Base-by-base conservation (phyloP, 306 rosid genomes). In the Malus sylvestris region DNA sequence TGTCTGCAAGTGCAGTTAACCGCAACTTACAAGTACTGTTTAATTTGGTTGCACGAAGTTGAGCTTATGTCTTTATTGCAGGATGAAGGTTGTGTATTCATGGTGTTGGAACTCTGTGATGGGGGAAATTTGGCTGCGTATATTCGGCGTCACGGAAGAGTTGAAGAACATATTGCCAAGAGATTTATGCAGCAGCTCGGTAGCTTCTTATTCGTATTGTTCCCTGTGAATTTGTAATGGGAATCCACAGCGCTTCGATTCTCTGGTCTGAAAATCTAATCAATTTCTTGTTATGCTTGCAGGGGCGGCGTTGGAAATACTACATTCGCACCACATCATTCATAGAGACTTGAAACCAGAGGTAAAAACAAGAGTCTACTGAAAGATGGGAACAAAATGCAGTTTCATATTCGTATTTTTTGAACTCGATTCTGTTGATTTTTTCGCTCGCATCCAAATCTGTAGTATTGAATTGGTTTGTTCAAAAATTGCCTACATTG, bases 261-360 rank as follows among this genome's bases (percentile, higher is more conserved):
- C n/a, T 29, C 42, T 71, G 3, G 33, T 19, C 27, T 22, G 33
- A 32, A 42, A 53, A 33, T 22, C 23, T 64, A 46, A 38, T 60
- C 44, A 67, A 32, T 4, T 59, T 77, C 71, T 2, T 80, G 14
- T 46, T 25, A 27, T 78, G 65, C 85, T 27, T 80, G 68, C 88
- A 90, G 91, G 86, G 10, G 82, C 86, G 65, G 91, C 85, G 68
- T 65, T 88, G 60, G 74, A 86, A 81, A 35, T 86, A 55, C 70
- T 85, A 33, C 84, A 86, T 53, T 79, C 75, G 71, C 87, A 61
- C 16, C 70, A 79, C 71, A 81, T 90, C 79, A 86, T 84, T 79
- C 90, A 88, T 71, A 81, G 91, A 80, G 96, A 88, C 75, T 78
- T 90, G 75, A 90, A 90, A 72, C 96, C 92, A 3, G 89, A 84